Base-by-base conservation (phyloP, 2,329 filamentous ascomycete genomes). In the Diaporthe citrichinensis region DNA sequence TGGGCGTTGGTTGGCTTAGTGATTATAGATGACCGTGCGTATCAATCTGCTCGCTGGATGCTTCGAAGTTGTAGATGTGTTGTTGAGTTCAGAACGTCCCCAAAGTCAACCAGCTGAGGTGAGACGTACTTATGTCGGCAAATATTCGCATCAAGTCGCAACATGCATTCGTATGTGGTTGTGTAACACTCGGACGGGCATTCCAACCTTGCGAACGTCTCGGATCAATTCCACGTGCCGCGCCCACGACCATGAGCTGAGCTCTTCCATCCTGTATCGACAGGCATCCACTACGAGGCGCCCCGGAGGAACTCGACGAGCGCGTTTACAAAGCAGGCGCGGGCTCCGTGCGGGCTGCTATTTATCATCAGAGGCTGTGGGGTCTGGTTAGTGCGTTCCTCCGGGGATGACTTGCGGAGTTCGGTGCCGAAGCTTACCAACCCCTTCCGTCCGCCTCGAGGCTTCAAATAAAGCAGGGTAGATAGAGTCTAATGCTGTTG, bases 11-110 rank as follows among this genome's bases (percentile, higher is more conserved):
- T 58, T n/a, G 10, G 5, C 2, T 4, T 9, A 20, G 10, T 23
- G 1, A 5, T 36, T 25, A 1, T 25, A 4, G 1, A 15, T n/a
- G 23, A 17, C 25, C 2, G 34, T 1, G 17, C 10, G 23, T n/a
- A n/a, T n/a, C n/a, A n/a, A n/a, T 46, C 10, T 9, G 4, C n/a
- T 46, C 28, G 25, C 41, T 49, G 15, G 6, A 12, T 17, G 4
- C 8, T 46, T n/a, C n/a, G n/a, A n/a, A n/a, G n/a, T n/a, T 49
- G 15, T 20, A 6, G 14, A 46, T 28, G 39, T n/a, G 41, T 20
- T 46, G 17, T 7, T 28, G 58, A 61, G 25, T 3, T 44, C 1
- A 23, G 1, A 25, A 8, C 0, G 34, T 23, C n/a, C 14, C 17
- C 15, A 46, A 65, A 15, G 20, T 2, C 17, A 7, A 15, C 6